phyloP scores from a whole-genome alignment of 2,329 filamentous ascomycete genomes.

The Diaporthe vexans region DNA sequence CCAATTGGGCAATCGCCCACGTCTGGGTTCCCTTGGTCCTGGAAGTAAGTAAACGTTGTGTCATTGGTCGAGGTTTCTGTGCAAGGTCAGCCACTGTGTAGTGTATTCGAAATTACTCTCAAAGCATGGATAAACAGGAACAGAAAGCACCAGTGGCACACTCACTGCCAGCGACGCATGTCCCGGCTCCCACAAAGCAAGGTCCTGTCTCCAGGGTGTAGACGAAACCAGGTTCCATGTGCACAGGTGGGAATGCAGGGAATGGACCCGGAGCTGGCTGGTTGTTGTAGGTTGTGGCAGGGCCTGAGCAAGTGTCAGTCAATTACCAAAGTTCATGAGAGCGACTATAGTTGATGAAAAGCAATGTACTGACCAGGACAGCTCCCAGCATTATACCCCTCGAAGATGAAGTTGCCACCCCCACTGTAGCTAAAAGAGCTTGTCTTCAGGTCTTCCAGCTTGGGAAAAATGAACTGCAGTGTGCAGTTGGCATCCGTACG shows the following conservation, averaged over 20 bases:
- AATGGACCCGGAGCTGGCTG: slow-evolving; percentile 47
- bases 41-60: slow-evolving; percentile 50
- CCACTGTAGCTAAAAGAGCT: slow-evolving; percentile 53
- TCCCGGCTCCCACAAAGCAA: slow-evolving; percentile 48
- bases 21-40: slow-evolving; percentile 42
- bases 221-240: slow-evolving; percentile 52
- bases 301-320: slow-evolving; percentile 1
- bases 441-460: slow-evolving; percentile 50
- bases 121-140: neutral
- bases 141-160: neutral
- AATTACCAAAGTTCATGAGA: fast-evolving
- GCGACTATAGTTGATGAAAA: no score
- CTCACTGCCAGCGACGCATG: slow-evolving; percentile 48
- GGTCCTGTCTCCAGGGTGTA: slow-evolving; percentile 52
- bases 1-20: slow-evolving; percentile 30
- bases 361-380: slow-evolving; percentile 44
- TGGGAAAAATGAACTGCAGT: slow-evolving; percentile 61
- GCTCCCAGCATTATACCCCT: slow-evolving; percentile 47
- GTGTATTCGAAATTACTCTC: fast-evolving
- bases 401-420: slow-evolving; percentile 53
- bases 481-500: slow-evolving; percentile 59
- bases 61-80: slow-evolving; percentile 49
- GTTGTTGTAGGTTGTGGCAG: slow-evolving; percentile 49
- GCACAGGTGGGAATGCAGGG: slow-evolving; percentile 49
- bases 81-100: neutral